Conservation (phyloP, 179 eudicot genomes). For the Gypsophila paniculata region DNA sequence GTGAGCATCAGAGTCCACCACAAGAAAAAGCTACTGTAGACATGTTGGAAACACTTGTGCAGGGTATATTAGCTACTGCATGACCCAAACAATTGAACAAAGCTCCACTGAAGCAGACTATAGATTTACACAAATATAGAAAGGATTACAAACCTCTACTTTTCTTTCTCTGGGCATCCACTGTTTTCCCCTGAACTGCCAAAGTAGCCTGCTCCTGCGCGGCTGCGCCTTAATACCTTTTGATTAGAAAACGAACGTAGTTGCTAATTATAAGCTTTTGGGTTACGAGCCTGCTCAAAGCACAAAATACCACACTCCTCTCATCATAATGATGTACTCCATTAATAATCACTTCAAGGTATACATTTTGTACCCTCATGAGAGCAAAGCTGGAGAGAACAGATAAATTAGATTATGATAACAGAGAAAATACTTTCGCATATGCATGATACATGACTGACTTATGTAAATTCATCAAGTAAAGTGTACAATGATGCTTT, state of each 20-base stretch:
- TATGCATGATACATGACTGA: neutral
- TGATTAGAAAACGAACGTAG: too few relatives aligned
- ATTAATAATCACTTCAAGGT: neutral
- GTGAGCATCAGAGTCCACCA: too few relatives aligned
- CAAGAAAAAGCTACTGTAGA: neutral
- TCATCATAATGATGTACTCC: neutral
- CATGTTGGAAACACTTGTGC: neutral
- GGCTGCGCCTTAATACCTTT: too few relatives aligned
- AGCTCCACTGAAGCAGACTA: neutral
- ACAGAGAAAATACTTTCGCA: neutral
- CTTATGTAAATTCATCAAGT: neutral
- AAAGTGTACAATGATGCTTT: too few relatives aligned
- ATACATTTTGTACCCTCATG: neutral
- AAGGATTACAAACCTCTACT: constrained; percentile 60
- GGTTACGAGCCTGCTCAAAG: constrained; percentile 66
- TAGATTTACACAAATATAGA: neutral
- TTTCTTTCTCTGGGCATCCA: constrained; percentile 85
- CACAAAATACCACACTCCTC: constrained; percentile 16
- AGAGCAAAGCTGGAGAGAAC: neutral
- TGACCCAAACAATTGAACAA: constrained; percentile 5
- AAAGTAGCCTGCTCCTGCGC: constrained; percentile 67
- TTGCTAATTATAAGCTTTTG: too few relatives aligned
- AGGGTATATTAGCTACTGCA: neutral
- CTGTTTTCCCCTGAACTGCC: constrained; percentile 72
- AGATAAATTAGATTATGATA: neutral